phyloP scores from a whole-genome alignment of 1,284 basidiomycete species.

The Ustilago vetiveriae region DNA sequence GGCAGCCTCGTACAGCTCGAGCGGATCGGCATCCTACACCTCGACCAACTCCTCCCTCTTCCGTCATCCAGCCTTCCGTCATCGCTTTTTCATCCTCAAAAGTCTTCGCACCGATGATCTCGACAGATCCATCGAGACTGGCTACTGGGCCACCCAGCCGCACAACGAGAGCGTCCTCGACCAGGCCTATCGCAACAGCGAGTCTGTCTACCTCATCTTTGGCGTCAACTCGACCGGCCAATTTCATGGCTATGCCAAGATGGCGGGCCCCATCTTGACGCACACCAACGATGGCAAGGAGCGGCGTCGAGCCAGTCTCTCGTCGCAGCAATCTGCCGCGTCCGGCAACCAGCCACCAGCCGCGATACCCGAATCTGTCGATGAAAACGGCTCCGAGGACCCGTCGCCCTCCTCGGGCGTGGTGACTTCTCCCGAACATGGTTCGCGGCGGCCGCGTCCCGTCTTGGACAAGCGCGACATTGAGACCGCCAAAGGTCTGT shows the following conservation, averaged over 20 bases:
- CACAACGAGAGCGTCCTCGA: conserved; percentile 84
- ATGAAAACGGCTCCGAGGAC: conserved; percentile 15
- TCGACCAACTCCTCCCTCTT: conserved; percentile 73
- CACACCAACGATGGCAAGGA: conserved; percentile 16
- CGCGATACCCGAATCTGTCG: conserved; percentile 17
- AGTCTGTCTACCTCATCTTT: conserved; percentile 86
- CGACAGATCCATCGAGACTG: conserved; percentile 81
- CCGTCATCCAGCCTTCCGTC: conserved; percentile 79
- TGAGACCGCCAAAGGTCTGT: conserved; percentile 17
- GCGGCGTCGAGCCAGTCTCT: conserved; percentile 23
- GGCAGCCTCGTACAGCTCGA: conserved; percentile 40
- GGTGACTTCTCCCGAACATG: not conserved
- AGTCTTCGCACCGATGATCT: conserved; percentile 79
- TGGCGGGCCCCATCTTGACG: conserved; percentile 59
- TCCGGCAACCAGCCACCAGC: conserved; percentile 17
- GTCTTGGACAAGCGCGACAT: conserved; percentile 30
- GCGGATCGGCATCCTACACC: conserved; percentile 53
- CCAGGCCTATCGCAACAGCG: conserved; percentile 86
- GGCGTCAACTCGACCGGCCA: conserved; percentile 86
- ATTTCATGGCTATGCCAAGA: conserved; percentile 66
- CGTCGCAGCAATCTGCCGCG: conserved; percentile 18
- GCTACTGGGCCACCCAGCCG: conserved; percentile 88
- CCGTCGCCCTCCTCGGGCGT: not conserved
- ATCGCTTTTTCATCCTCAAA: conserved; percentile 91
- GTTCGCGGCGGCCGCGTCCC: conserved; percentile 11